Evolutionary conservation across 177 flowering plant genomes (phyloP).

Genomic region (Vitis hybrid): DNA sequence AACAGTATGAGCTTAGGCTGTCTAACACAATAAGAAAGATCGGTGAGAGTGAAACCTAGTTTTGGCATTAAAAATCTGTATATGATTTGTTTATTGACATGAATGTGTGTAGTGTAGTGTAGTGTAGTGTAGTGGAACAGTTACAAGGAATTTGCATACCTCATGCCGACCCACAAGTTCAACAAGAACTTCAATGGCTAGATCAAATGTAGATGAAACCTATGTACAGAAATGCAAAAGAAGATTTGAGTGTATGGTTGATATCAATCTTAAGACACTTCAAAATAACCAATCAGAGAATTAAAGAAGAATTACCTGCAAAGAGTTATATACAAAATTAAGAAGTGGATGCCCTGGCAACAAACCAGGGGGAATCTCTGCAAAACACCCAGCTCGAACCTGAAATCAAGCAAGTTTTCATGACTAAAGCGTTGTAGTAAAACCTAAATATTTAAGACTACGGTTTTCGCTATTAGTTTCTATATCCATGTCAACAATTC

Average conservation of each 20-base stretch:
- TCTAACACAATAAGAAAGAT: background rate
- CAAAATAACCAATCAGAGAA: background rate
- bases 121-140: background rate
- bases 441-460: background rate
- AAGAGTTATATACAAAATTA: conserved; percentile 73
- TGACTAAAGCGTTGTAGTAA: background rate
- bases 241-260: background rate
- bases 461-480: background rate
- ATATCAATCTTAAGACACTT: background rate
- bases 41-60: too few relatives aligned
- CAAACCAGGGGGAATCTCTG: conserved; percentile 59
- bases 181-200: conserved; percentile 86
- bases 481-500: background rate
- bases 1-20: too few relatives aligned
- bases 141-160: conserved; percentile 39
- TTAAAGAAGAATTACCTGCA: conserved; percentile 53
- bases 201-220: conserved; percentile 78
- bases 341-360: conserved; percentile 83
- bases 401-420: conserved; percentile 20
- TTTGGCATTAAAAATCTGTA: background rate
- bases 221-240: conserved; percentile 20
- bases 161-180: conserved; percentile 86
- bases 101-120: background rate
- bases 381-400: conserved; percentile 94
- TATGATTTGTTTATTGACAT: background rate